Base-by-base conservation (phyloP, 1,284 basidiomycete genomes). In the Puccinia horiana region DNA sequence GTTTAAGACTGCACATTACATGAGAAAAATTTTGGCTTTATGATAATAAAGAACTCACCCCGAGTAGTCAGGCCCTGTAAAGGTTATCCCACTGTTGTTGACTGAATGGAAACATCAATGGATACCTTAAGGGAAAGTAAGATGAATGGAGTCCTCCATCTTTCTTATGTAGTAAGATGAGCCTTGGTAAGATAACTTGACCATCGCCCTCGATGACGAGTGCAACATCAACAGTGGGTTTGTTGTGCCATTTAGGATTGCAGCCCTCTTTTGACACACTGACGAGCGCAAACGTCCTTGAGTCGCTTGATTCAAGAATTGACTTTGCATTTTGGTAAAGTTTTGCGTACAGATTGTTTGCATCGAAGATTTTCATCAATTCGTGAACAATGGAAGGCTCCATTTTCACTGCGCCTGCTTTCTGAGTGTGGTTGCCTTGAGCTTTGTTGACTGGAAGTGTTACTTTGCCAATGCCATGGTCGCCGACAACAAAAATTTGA, bases 401-500 rank as follows among this genome's bases (percentile, higher is more conserved):
- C 8, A 63, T 8, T 29, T 63, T 6, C 16, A 8, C 8, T 8
- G 16, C 6, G 49, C 49, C 23, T 52, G 23, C 12, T 12, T 12
- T 12, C 23, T 12, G 49, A 12, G 49, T 23, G 61, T n/a, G 12
- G 14, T 63, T 63, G 11, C 65, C 37, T 5, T 8, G 5, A 14
- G 26, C 65, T 6, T 35, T 9, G 23, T 29, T 37, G 4, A n/a
- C 26, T 16, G 44, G 1, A n/a, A 35, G n/a, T 35, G 14, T 18
- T 8, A 23, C 44, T n/a, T 75, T 44, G 5, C 35, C 23, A 9
- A 8, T 29, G 20, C 49, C 73, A 5, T 44, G n/a, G 0, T 56
- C 49, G 9, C 49, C 73, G 32, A 54, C 23, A 49, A 75, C 35
- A 35, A 75, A 75, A 49, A 75, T 54, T 75, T 75, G 73, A 3